These are phyloP conservation scores for Boletus sp. DNA, from an alignment of 768 basidiomycete genomes.

Conservation along the genomic window DNA sequence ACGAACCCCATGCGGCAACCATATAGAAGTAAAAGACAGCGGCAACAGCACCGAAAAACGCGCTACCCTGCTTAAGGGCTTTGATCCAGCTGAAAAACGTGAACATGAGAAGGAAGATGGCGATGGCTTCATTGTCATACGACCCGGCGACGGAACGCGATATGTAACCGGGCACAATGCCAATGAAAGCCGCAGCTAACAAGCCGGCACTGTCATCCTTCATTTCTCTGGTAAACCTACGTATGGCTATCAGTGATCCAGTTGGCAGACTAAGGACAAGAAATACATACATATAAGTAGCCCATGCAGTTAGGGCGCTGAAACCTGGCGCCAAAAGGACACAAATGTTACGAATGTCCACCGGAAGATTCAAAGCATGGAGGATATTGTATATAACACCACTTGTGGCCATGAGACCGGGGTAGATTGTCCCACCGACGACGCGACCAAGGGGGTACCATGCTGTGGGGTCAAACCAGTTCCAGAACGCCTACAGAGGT, in stretches of 20 bases:
- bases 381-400: constrained; percentile 95
- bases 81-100: constrained; percentile 98
- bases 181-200: constrained; percentile 97
- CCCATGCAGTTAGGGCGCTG: constrained; percentile 94
- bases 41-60: constrained; percentile 84
- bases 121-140: constrained; percentile 99
- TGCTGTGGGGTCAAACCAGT: constrained; percentile 99
- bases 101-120: constrained; percentile 99
- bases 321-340: constrained; percentile 97
- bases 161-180: constrained; percentile 97
- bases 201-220: constrained; percentile 93
- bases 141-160: constrained; percentile 98
- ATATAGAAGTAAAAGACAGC: constrained; percentile 99
- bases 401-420: constrained; percentile 97
- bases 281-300: constrained; percentile 82
- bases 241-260: not conserved
- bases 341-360: constrained; percentile 96
- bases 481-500: constrained; percentile 91
- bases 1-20: constrained; percentile 99
- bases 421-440: constrained; percentile 97
- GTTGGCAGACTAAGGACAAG: not conserved
- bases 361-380: constrained; percentile 86
- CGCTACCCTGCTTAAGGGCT: constrained; percentile 91
- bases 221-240: constrained; percentile 94
- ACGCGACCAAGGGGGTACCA: constrained; percentile 99